phyloP scores from a whole-genome alignment of 2,329 filamentous ascomycete genomes.

The Ceratocystis cubensis region DNA sequence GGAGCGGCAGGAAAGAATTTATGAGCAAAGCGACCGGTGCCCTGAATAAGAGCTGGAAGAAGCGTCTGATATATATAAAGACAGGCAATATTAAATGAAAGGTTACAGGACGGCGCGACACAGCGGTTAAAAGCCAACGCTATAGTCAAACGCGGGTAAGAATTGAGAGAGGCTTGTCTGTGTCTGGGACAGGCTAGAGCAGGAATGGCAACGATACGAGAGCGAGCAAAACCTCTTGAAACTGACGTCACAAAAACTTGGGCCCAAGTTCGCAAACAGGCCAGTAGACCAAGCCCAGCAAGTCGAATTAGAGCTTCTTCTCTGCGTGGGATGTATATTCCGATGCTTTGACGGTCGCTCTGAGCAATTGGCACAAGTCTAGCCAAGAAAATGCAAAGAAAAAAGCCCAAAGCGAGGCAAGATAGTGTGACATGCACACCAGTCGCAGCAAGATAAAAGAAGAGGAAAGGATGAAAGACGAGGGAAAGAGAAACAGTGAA shows the following conservation, averaged over 20 bases:
- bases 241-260: background rate
- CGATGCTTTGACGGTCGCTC: no score
- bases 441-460: no score
- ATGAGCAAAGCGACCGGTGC: background rate
- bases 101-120: background rate
- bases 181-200: background rate
- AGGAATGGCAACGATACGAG: background rate
- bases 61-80: background rate
- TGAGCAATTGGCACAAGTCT: no score
- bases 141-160: background rate
- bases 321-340: background rate
- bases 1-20: background rate
- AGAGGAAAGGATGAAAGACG: no score
- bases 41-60: background rate
- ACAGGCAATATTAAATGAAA: background rate
- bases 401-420: no score
- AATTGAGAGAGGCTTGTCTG: background rate
- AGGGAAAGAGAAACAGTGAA: no score
- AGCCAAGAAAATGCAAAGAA: no score
- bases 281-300: background rate
- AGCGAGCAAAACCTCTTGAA: background rate
- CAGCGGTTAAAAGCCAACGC: background rate
- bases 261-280: background rate
- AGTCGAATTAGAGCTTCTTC: background rate
- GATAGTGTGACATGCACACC: no score